These are phyloP conservation scores for Naganishia vaughanmartiniae DNA, from an alignment of 768 basidiomycete species.

Conservation along the genomic window DNA sequence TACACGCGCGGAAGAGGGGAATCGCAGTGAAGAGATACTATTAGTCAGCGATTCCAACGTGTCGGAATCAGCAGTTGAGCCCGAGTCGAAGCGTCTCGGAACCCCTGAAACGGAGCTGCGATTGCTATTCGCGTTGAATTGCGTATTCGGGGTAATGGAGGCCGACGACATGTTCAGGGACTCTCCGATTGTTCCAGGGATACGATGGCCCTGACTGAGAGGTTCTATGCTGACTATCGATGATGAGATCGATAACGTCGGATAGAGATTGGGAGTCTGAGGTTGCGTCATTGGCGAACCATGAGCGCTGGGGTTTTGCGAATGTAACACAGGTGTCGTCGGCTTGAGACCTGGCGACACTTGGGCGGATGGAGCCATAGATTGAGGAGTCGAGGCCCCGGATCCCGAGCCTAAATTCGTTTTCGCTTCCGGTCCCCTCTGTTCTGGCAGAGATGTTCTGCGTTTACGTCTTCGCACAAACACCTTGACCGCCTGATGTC, in stretches of 20 bases:
- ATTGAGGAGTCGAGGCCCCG: conserved; percentile 6
- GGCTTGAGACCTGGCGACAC: conserved; percentile 18
- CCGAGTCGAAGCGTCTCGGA: conserved; percentile 12
- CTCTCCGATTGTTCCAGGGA: conserved; percentile 3
- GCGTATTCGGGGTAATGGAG: not conserved
- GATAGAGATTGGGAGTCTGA: conserved; percentile 33
- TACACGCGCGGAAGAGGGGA: not conserved
- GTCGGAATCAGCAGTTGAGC: conserved; percentile 1
- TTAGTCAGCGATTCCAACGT: conserved; percentile 18
- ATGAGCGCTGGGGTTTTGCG: conserved; percentile 18
- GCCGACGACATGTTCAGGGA: conserved; percentile 14
- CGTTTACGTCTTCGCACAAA: conserved; percentile 59
- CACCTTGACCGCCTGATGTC: conserved; percentile 88
- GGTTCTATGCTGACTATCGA: conserved; percentile 30
- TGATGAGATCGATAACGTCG: conserved; percentile 31
- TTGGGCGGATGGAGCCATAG: conserved; percentile 5
- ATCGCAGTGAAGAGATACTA: conserved; percentile 5
- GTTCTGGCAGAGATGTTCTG: not conserved
- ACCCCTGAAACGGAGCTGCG: not conserved
- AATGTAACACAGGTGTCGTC: conserved; percentile 6
- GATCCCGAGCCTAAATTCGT: not conserved
- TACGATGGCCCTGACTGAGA: conserved; percentile 12
- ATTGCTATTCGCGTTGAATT: not conserved
- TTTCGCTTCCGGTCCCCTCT: not conserved
- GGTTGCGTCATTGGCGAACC: conserved; percentile 25